phyloP scores from a whole-genome alignment of 495 filamentous ascomycete species.

The Lindgomyces ingoldianus region DNA sequence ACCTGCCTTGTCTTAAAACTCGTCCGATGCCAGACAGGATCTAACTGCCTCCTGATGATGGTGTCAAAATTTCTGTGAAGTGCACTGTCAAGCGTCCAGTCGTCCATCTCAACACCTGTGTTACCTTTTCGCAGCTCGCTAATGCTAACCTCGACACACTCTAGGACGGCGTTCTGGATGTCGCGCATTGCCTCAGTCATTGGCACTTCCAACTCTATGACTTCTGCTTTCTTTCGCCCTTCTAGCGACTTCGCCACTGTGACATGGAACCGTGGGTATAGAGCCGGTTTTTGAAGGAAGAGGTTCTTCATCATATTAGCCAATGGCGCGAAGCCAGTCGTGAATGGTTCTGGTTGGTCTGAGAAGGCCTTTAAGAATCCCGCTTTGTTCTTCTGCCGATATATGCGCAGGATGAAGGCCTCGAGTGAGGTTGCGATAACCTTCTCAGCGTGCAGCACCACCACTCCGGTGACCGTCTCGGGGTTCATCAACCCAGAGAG shows the following conservation, averaged over 20 bases:
- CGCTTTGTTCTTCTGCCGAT: slow-evolving; percentile 84
- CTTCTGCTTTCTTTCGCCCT: slow-evolving; percentile 89
- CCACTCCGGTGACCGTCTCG: slow-evolving; percentile 81
- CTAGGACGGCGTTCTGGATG: slow-evolving; percentile 91
- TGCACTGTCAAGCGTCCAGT: slow-evolving; percentile 96
- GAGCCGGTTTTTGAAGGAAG: slow-evolving; percentile 81
- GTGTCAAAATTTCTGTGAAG: slow-evolving; percentile 90
- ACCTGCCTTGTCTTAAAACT: slow-evolving; percentile 94
- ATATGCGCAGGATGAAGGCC: slow-evolving; percentile 93
- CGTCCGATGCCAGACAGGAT: slow-evolving; percentile 95
- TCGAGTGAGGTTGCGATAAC: slow-evolving; percentile 86
- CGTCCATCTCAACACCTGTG: slow-evolving; percentile 87
- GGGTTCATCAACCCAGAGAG: slow-evolving; percentile 79
- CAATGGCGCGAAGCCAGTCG: slow-evolving; percentile 83
- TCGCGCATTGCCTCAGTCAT: slow-evolving; percentile 94
- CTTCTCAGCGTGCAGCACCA: slow-evolving; percentile 86
- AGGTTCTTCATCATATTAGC: slow-evolving; percentile 90
- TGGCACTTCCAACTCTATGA: slow-evolving; percentile 93
- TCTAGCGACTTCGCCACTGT: slow-evolving; percentile 85
- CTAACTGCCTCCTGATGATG: slow-evolving; percentile 82
- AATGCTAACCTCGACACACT: slow-evolving; percentile 94
- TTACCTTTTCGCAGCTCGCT: slow-evolving; percentile 88
- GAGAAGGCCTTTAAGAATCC: slow-evolving; percentile 98
- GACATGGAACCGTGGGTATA: slow-evolving; percentile 96
- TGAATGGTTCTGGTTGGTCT: slow-evolving; percentile 90